Conservation (phyloP, 2,329 filamentous ascomycete genomes). For the Setomelanomma holmii region DNA sequence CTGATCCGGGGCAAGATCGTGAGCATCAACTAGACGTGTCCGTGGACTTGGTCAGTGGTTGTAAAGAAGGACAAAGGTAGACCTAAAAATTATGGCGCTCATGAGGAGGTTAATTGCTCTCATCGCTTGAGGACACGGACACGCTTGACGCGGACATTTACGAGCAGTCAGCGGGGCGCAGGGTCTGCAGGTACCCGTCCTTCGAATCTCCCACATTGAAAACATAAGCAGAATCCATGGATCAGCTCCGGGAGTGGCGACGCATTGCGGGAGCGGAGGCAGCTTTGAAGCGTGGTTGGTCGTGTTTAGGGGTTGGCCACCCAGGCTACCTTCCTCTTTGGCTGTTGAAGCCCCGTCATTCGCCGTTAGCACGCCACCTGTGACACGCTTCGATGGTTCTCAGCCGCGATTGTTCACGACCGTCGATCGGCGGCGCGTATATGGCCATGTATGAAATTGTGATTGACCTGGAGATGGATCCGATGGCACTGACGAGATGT, state of each 20-base stretch:
- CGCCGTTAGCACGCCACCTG: neutral
- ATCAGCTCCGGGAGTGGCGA: neutral
- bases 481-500: neutral
- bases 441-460: neutral
- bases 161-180: too few relatives aligned
- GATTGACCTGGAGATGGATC: neutral
- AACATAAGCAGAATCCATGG: neutral
- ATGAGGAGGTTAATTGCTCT: too few relatives aligned
- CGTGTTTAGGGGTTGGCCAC: constrained; percentile 18
- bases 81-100: too few relatives aligned
- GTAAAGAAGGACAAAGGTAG: neutral
- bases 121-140: neutral
- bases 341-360: constrained; percentile 6
- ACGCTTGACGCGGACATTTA: too few relatives aligned
- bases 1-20: constrained; percentile 13
- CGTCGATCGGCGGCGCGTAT: neutral
- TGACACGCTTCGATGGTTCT: neutral
- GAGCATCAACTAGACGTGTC: constrained; percentile 9
- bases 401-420: neutral
- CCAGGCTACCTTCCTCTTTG: constrained; percentile 22
- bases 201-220: neutral
- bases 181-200: constrained; percentile 12
- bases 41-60: neutral
- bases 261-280: constrained; percentile 3
- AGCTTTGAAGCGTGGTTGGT: constrained; percentile 7